Conservation (phyloP, 2,329 filamentous ascomycete genomes). For the Tetracladium maxilliforme region DNA sequence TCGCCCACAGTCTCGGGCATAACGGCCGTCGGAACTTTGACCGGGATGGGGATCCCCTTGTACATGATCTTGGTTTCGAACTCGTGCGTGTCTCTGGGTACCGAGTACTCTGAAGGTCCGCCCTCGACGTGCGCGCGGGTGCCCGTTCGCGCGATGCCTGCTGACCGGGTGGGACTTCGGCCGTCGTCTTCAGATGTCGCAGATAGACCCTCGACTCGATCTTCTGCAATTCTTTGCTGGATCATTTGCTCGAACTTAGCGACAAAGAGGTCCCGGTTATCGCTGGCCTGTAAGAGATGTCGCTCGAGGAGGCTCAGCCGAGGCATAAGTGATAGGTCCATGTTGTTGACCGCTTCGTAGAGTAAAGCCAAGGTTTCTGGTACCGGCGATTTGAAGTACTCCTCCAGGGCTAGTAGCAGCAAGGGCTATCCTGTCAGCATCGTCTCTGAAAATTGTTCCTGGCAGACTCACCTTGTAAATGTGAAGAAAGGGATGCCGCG, state of each 20-base stretch:
- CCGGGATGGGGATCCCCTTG: slow-evolving; percentile 89
- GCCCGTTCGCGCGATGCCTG: slow-evolving; percentile 33
- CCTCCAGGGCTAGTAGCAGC: slow-evolving; percentile 77
- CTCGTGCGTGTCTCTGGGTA: slow-evolving; percentile 91
- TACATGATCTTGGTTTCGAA: slow-evolving; percentile 94
- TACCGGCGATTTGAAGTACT: slow-evolving; percentile 88
- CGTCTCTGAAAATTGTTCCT: slow-evolving; percentile 1
- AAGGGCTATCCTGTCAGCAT: slow-evolving; percentile 46
- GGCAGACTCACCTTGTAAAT: slow-evolving; percentile 72
- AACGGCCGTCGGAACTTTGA: slow-evolving; percentile 88
- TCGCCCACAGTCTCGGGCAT: slow-evolving; percentile 95
- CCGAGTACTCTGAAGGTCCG: slow-evolving; percentile 50
- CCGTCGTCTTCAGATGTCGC: slow-evolving; percentile 30
- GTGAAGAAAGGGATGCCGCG: slow-evolving; percentile 89
- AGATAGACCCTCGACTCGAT: slow-evolving; percentile 29
- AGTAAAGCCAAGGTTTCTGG: slow-evolving; percentile 77
- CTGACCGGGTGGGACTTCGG: slow-evolving; percentile 24
- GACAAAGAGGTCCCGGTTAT: slow-evolving; percentile 90
- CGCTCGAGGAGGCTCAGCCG: slow-evolving; percentile 71
- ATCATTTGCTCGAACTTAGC: slow-evolving; percentile 97
- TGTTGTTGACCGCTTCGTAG: slow-evolving; percentile 86
- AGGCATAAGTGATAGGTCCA: slow-evolving; percentile 93
- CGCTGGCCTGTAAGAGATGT: slow-evolving; percentile 74
- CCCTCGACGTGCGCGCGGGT: slow-evolving; percentile 44
- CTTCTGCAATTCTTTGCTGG: slow-evolving; percentile 62